phyloP scores from a whole-genome alignment of 148 eudicot genomes.

The Oxyria digyna region DNA sequence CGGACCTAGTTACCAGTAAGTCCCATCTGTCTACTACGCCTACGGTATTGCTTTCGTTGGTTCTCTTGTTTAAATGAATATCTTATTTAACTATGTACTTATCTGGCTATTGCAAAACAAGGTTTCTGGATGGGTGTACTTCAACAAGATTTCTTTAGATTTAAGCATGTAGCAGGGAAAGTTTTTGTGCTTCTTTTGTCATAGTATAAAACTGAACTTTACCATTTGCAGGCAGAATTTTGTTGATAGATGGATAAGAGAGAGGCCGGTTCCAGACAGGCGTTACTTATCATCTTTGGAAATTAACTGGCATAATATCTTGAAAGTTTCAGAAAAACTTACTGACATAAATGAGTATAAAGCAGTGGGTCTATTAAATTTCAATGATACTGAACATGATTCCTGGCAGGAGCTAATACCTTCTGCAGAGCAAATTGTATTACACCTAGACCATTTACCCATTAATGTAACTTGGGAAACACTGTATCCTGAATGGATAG shows the following conservation, averaged over 20 bases:
- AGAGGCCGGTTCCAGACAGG: conserved; percentile 32
- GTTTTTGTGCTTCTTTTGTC: not conserved
- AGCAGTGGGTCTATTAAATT: conserved; percentile 70
- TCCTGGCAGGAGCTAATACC: conserved; percentile 57
- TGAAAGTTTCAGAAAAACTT: conserved; percentile 33
- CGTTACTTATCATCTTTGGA: conserved; percentile 42
- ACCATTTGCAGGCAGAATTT: conserved; percentile 39
- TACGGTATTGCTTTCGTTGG: too few species aligned
- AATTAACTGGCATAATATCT: conserved; percentile 51
- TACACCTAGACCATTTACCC: conserved; percentile 36
- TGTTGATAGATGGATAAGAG: conserved; percentile 48
- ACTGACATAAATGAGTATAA: conserved; percentile 43
- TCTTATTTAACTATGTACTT: not conserved
- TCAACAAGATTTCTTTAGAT: conserved; percentile 9
- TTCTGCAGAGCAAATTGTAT: conserved; percentile 55
- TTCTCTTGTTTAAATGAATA: not conserved
- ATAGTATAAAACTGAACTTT: not conserved
- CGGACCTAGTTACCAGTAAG: conserved; percentile 39
- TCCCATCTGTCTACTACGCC: conserved; percentile 4
- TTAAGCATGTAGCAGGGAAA: not conserved
- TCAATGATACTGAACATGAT: conserved; percentile 50
- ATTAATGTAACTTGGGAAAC: conserved; percentile 7
- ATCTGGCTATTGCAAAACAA: not conserved
- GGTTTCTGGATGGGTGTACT: not conserved
- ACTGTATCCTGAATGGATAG: conserved; percentile 10